Percentiles rank a stretch among this genome's conserved stretches.
Conservation (phyloP, 257 asterid genomes). For the Phtheirospermum japonicum region DNA sequence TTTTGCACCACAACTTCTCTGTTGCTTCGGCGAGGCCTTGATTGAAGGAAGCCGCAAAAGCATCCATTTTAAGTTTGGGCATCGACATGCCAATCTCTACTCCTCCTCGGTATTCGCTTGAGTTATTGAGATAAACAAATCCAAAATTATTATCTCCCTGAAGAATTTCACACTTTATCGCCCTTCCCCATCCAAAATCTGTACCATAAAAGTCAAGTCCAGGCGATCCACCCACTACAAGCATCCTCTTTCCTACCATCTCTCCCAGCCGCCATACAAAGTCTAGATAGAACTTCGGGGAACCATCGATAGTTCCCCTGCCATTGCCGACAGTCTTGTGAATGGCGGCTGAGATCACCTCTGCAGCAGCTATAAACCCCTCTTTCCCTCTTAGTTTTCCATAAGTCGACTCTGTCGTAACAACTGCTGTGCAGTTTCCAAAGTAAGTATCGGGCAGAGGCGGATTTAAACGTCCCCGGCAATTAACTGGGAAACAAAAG, state of each 20-base stretch:
- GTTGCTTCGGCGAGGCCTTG: too few relatives aligned
- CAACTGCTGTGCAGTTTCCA: conserved; percentile 17
- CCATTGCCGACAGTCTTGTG: background rate
- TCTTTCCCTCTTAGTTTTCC: conserved; percentile 8
- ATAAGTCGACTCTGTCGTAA: conserved; percentile 6
- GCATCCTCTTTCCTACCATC: background rate
- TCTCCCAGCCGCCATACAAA: conserved; percentile 4
- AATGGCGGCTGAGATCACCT: conserved; percentile 1
- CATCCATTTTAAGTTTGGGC: background rate
- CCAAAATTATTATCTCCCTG: background rate
- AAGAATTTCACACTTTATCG: background rate
- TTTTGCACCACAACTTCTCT: too few relatives aligned
- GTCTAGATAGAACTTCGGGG: background rate
- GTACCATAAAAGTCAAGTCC: background rate
- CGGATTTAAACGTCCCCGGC: background rate
- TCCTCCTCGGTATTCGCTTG: background rate
- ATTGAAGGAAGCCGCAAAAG: background rate
- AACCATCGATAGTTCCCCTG: background rate
- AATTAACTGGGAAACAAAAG: background rate
- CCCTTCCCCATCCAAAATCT: conserved; percentile 32
- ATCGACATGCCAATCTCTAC: background rate
- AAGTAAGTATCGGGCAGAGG: conserved; percentile 20
- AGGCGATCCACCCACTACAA: conserved; percentile 3
- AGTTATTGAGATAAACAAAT: background rate
- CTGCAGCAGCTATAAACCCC: conserved; percentile 8